Conservation (phyloP, 2,329 filamentous ascomycete species). For the Plectosphaerella cucumerina region DNA sequence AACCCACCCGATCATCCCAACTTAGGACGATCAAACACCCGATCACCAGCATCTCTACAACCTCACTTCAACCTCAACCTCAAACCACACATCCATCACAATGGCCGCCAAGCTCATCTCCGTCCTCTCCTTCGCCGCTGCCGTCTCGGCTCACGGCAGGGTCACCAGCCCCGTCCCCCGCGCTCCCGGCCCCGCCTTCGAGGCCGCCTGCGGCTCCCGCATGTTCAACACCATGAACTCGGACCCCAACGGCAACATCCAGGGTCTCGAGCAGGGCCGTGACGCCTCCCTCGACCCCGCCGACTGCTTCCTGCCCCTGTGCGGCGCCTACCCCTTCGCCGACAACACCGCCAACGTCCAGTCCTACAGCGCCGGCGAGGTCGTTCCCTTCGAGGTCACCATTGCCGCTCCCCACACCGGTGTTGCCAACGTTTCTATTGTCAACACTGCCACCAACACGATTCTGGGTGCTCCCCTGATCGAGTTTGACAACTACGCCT, state of each 20-base stretch:
- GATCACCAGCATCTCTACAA: neutral
- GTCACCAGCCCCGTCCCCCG: constrained; percentile 13
- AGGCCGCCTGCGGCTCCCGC: constrained; percentile 16
- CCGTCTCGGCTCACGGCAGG: constrained; percentile 17
- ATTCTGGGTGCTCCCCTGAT: constrained; percentile 15
- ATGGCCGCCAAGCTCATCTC: constrained; percentile 14
- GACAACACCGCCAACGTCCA: constrained; percentile 23
- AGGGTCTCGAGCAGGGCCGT: constrained; percentile 28
- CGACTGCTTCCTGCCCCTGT: constrained; percentile 31
- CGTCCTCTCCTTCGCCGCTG: constrained; percentile 11
- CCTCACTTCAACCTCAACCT: too few species aligned
- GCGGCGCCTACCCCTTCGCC: constrained; percentile 25
- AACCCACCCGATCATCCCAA: neutral
- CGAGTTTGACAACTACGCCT: constrained; percentile 35
- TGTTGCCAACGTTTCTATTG: constrained; percentile 32
- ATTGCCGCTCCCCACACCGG: constrained; percentile 31
- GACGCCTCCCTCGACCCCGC: constrained; percentile 16
- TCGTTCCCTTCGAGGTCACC: constrained; percentile 30
- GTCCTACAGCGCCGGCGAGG: constrained; percentile 25
- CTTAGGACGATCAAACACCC: neutral
- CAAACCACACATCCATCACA: constrained; percentile 1
- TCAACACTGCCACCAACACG: constrained; percentile 1
- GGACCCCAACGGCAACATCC: constrained; percentile 33
- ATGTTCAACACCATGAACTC: constrained; percentile 17
- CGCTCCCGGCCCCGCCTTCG: constrained; percentile 14